Conservation (phyloP, 768 basidiomycete genomes). For the Pleurotus platypus region DNA sequence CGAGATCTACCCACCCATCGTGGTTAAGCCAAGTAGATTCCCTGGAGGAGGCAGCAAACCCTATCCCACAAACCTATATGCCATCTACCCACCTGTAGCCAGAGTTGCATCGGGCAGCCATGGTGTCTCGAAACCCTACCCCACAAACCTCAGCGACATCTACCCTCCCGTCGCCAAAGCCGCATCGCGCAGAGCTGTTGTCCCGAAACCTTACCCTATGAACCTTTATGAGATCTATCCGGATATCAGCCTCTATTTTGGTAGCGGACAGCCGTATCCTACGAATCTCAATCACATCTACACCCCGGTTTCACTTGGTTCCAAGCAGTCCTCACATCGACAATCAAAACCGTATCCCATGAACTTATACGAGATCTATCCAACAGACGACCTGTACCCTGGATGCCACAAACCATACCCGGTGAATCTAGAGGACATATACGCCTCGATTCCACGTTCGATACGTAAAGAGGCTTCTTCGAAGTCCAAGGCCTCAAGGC, state of each 20-base stretch:
- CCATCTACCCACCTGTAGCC: neutral
- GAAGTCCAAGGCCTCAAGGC: too few species aligned
- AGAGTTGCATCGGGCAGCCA: neutral
- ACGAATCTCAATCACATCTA: too few species aligned
- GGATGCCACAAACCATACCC: neutral
- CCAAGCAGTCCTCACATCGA: neutral
- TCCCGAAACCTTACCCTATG: too few species aligned
- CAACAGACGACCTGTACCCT: neutral
- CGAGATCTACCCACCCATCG: neutral
- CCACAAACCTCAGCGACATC: neutral
- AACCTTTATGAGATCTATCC: too few species aligned
- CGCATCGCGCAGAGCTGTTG: too few species aligned
- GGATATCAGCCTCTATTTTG: too few species aligned
- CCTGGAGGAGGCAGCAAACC: neutral
- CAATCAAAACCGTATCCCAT: neutral
- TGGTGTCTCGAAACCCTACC: neutral
- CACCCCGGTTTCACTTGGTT: neutral
- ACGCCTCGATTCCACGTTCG: neutral
- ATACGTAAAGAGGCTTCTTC: neutral
- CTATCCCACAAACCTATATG: neutral
- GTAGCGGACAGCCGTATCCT: too few species aligned
- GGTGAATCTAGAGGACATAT: neutral
- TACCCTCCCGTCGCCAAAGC: neutral
- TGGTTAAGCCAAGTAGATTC: neutral
- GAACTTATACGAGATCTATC: constrained; percentile 1